Base-by-base conservation (phyloP, 225 moss, liverwort and hornwort species). In the Rhytidiadelphus loreus region DNA sequence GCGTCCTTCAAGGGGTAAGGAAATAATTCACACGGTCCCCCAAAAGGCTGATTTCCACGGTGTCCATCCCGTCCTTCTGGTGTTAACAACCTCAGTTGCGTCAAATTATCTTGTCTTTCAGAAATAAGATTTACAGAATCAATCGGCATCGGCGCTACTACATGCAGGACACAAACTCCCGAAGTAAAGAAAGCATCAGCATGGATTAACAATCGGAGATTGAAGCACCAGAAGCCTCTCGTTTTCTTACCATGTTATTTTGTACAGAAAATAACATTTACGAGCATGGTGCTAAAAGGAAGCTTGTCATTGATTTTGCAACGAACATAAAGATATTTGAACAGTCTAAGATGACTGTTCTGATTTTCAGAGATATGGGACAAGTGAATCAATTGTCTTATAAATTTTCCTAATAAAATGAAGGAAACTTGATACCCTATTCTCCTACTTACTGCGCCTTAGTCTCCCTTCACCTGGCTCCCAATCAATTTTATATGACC, bases 341-440 rank as follows among this genome's bases (percentile, higher is more conserved):
- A 90, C 86, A 84, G 88, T 59, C 83, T 26, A 22, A 68, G 83
- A 81, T 30, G 71, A 90, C 83, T 55, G 74, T 24, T 69, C 80
- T 86, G 82, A 76, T 81, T 82, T 85, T 59, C 77, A 82, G 76
- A 68, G 84, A 72, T 82, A 85, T 82, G 75, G 83, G 46, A 88
- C 80, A 89, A 89, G 92, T 62, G 64, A 70, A 90, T 90, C 79
- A 88, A 92, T 86, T 77, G 85, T 87, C 62, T 80, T 90, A 86
- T 75, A 76, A 90, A 90, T 80, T 80, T 89, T 83, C 57, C 89
- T 88, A 87, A 39, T 81, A 81, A 70, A 58, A 74, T 90, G 86
- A 89, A 87, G 83, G 87, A 89, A 87, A 83, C 66, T 60, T 57
- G 48, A 87, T 55, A 85, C 80, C 87, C 82, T 88, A 64, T 46